Conservation (phyloP, 2,329 filamentous ascomycete genomes). For the Arachnomyces sp. region DNA sequence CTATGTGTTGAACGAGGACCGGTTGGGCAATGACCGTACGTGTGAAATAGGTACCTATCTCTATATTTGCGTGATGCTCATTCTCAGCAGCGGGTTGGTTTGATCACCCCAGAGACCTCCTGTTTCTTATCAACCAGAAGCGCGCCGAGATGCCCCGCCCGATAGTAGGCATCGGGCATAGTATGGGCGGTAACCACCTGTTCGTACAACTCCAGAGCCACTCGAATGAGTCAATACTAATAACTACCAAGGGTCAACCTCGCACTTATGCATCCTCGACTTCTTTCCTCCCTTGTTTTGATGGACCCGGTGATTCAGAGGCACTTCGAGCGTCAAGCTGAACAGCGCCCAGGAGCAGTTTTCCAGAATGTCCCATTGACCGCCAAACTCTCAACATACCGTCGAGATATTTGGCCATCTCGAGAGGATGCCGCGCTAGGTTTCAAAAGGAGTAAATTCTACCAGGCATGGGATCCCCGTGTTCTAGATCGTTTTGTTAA, state of each 20-base stretch:
- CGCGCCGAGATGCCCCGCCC: constrained; percentile 72
- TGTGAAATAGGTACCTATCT: constrained; percentile 7
- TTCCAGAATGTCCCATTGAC: constrained; percentile 26
- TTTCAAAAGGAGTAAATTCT: constrained; percentile 67
- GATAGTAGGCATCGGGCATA: constrained; percentile 78
- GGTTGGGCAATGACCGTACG: constrained; percentile 77
- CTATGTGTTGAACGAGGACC: constrained; percentile 65
- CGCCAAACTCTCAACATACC: constrained; percentile 55
- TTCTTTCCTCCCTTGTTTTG: constrained; percentile 67
- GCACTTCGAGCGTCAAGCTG: constrained; percentile 9
- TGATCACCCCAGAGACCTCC: constrained; percentile 76
- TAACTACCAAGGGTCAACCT: constrained; percentile 48
- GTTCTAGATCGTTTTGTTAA: constrained; percentile 67
- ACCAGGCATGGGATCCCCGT: constrained; percentile 71
- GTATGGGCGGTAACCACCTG: constrained; percentile 73
- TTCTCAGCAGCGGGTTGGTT: constrained; percentile 64
- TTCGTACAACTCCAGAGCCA: constrained; percentile 17
- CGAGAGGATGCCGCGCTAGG: constrained; percentile 58
- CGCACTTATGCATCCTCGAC: constrained; percentile 69
- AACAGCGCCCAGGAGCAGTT: constrained; percentile 34
- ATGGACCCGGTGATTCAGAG: constrained; percentile 74
- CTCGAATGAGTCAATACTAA: not conserved
- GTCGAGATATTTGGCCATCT: constrained; percentile 78
- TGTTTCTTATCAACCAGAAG: constrained; percentile 79
- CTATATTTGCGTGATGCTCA: constrained; percentile 11